These are phyloP conservation scores for Rhodotorula graminis DNA, from an alignment of 768 basidiomycete genomes.

Conservation along the genomic window DNA sequence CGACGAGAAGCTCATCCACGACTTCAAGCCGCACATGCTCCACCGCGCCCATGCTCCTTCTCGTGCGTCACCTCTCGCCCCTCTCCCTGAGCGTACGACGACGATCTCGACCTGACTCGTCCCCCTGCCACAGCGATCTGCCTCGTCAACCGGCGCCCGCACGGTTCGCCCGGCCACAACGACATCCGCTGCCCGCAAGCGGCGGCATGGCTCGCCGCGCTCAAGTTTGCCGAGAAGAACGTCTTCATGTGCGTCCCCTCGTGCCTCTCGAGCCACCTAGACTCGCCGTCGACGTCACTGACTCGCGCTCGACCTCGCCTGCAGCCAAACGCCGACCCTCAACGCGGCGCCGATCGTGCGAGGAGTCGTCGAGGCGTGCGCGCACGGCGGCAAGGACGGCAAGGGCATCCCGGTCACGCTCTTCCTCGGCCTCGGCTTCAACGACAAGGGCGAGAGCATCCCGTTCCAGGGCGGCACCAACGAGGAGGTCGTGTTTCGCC, in stretches of 20 bases:
- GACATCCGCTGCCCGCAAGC: constrained; percentile 59
- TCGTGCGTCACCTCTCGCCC: constrained; percentile 13
- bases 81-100: too few relatives aligned
- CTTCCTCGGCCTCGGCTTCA: constrained; percentile 55
- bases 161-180: constrained; percentile 49
- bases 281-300: background rate
- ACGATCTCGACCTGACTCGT: background rate
- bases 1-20: constrained; percentile 51
- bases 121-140: constrained; percentile 57
- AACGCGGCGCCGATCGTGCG: constrained; percentile 63
- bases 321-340: constrained; percentile 64
- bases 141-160: constrained; percentile 61
- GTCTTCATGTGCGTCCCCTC: constrained; percentile 58
- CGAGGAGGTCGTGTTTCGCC: constrained; percentile 60
- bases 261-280: too few relatives aligned
- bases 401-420: constrained; percentile 56
- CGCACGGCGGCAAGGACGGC: constrained; percentile 48
- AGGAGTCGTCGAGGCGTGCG: constrained; percentile 59
- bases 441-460: constrained; percentile 60
- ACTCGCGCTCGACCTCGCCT: background rate
- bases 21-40: constrained; percentile 61
- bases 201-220: constrained; percentile 63
- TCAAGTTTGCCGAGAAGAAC: constrained; percentile 58
- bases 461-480: constrained; percentile 70
- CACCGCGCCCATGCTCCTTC: constrained; percentile 48